phyloP scores from a whole-genome alignment of 2,329 filamentous ascomycete species.

The Hymenoscyphus fraxineus region DNA sequence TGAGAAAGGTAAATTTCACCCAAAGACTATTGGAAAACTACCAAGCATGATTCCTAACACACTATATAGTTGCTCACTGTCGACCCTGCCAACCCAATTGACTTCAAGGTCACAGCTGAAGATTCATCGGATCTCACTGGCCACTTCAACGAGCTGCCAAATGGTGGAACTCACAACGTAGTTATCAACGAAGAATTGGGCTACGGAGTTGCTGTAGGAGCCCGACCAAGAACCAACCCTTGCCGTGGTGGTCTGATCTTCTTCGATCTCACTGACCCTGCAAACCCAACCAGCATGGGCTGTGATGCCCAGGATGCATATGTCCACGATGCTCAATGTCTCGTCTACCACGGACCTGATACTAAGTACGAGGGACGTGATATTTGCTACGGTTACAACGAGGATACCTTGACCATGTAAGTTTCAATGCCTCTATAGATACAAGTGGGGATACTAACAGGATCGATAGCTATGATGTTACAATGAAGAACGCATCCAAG shows the following conservation, averaged over 20 bases:
- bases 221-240: constrained; percentile 29
- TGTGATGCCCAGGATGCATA: constrained; percentile 44
- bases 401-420: constrained; percentile 40
- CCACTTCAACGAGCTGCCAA: constrained; percentile 11
- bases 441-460: background rate
- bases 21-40: background rate
- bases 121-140: constrained; percentile 4
- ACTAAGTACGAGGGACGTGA: constrained; percentile 18
- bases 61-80: constrained; percentile 43
- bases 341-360: constrained; percentile 24
- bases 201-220: constrained; percentile 33
- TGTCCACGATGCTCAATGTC: constrained; percentile 39
- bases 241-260: constrained; percentile 47
- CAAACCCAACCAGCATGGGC: constrained; percentile 44
- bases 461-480: constrained; percentile 38
- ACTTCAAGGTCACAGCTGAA: constrained; percentile 33
- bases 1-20: constrained; percentile 37
- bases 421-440: background rate
- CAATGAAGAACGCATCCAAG: constrained; percentile 35
- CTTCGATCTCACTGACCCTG: constrained; percentile 45
- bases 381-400: constrained; percentile 22
- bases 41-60: constrained; percentile 5
- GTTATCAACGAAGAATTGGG: constrained; percentile 27
- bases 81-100: constrained; percentile 38
- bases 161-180: constrained; percentile 22